These are phyloP conservation scores for Aureobasidium leucospermi DNA, from an alignment of 2,329 filamentous ascomycete genomes.

Conservation along the genomic window DNA sequence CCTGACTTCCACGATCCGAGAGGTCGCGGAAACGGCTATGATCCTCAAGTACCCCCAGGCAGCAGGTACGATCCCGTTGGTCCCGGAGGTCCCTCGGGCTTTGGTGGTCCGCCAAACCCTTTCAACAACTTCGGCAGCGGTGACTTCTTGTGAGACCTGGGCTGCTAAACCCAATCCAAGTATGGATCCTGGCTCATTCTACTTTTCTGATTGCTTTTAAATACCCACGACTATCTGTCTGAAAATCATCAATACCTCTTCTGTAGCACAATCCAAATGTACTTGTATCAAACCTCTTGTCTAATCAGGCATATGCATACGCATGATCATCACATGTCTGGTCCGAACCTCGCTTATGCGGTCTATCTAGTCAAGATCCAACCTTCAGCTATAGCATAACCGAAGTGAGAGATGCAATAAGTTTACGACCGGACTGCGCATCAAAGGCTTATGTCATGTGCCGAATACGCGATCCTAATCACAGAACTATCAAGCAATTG, in stretches of 20 bases:
- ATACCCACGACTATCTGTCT: neutral
- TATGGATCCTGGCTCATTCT: neutral
- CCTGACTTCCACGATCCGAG: constrained; percentile 71
- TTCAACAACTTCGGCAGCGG: constrained; percentile 54
- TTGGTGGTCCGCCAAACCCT: constrained; percentile 46
- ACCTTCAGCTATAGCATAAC: too few species aligned
- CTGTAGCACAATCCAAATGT: too few species aligned
- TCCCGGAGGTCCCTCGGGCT: constrained; percentile 53
- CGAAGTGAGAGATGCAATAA: too few species aligned
- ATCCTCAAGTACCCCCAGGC: constrained; percentile 74
- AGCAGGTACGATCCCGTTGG: constrained; percentile 86
- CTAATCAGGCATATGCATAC: too few species aligned
- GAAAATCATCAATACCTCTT: too few species aligned
- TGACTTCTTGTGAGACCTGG: constrained; percentile 46
- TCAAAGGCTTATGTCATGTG: neutral
- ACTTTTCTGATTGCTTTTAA: neutral
- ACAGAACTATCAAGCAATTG: neutral
- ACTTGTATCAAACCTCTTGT: too few species aligned
- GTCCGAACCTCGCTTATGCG: too few species aligned
- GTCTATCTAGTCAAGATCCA: too few species aligned
- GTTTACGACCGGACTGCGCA: neutral
- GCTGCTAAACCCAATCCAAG: too few species aligned
- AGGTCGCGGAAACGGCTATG: constrained; percentile 43
- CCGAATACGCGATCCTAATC: neutral
- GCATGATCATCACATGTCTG: too few species aligned